phyloP scores from a whole-genome alignment of 495 filamentous ascomycete genomes.

The Penicillium coffeae region DNA sequence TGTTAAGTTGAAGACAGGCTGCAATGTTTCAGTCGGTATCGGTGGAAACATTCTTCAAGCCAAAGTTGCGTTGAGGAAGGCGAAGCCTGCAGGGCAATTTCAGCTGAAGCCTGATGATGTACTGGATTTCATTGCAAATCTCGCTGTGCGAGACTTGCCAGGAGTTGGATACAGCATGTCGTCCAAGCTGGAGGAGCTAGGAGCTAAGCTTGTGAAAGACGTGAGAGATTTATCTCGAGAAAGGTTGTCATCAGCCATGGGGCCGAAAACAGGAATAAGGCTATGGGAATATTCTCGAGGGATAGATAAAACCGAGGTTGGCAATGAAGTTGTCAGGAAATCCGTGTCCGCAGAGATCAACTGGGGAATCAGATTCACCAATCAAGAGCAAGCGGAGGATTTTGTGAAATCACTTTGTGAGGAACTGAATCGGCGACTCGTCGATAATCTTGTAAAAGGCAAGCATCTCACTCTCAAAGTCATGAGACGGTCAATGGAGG shows the following conservation, averaged over 20 bases:
- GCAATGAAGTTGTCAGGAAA: constrained; percentile 74
- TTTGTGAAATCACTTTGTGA: constrained; percentile 79
- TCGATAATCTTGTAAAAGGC: constrained; percentile 80
- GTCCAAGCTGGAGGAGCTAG: constrained; percentile 81
- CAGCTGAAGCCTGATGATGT: constrained; percentile 78
- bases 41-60: constrained; percentile 87
- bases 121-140: constrained; percentile 66
- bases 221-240: constrained; percentile 73
- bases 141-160: constrained; percentile 76
- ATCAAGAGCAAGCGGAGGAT: constrained; percentile 82
- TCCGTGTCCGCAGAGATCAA: constrained; percentile 96
- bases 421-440: constrained; percentile 74
- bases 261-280: constrained; percentile 89
- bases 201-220: constrained; percentile 76
- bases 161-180: constrained; percentile 85
- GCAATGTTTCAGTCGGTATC: constrained; percentile 91
- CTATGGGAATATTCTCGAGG: constrained; percentile 89
- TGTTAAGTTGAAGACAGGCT: constrained; percentile 71
- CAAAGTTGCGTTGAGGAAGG: constrained; percentile 84
- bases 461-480: constrained; percentile 88
- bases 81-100: constrained; percentile 91
- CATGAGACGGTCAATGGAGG: constrained; percentile 80
- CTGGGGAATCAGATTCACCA: constrained; percentile 95
- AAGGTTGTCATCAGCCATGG: constrained; percentile 63
- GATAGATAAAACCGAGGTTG: constrained; percentile 82